A percentile compares a stretch with the other conserved stretches of the same genome.
Conservation (phyloP, 305 asterid species). For the Coffea humblotiana region DNA sequence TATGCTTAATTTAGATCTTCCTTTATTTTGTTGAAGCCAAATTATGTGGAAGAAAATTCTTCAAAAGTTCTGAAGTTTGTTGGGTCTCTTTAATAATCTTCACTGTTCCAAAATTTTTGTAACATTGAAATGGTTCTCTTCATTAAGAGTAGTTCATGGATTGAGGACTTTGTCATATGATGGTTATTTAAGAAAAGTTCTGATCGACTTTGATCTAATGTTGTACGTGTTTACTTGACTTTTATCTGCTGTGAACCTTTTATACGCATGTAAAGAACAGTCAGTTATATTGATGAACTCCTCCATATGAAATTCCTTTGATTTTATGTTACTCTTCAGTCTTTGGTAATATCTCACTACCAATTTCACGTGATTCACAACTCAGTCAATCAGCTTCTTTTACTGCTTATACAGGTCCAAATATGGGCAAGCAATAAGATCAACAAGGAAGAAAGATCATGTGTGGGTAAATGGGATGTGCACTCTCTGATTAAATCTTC, state of each 20-base stretch:
- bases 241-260: neutral
- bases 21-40: neutral
- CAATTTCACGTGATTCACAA: neutral
- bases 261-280: neutral
- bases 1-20: neutral
- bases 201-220: neutral
- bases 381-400: conserved; percentile 11
- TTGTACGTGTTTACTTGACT: neutral
- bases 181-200: neutral
- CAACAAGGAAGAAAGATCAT: conserved; percentile 73
- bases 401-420: conserved; percentile 62
- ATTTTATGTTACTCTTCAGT: neutral
- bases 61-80: neutral
- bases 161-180: neutral
- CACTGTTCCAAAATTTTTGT: neutral
- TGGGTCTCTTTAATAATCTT: no score
- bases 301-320: neutral
- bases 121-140: neutral
- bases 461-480: conserved; percentile 98
- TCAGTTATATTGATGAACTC: neutral
- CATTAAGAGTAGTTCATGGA: neutral
- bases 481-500: conserved; percentile 66
- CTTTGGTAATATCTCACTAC: neutral
- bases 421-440: conserved; percentile 89
- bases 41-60: neutral